phyloP scores from a whole-genome alignment of 202 grass and related monocot genomes.

The Schoenoplectus tabernaemontani region DNA sequence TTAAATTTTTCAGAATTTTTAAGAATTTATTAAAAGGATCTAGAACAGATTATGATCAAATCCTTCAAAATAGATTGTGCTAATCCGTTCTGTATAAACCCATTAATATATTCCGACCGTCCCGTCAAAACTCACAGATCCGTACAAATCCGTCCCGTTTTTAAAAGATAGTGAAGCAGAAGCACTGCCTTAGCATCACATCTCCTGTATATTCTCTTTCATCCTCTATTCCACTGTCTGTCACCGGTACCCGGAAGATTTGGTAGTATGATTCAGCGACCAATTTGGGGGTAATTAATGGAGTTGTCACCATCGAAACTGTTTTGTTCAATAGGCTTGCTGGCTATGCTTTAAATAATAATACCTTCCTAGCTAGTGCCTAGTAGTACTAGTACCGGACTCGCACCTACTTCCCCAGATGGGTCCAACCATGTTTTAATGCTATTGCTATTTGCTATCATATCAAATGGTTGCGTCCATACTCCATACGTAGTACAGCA shows the following conservation, averaged over 20 bases:
- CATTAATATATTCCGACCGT: no score
- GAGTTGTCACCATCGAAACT: slow-evolving; percentile 7
- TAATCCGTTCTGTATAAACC: no score
- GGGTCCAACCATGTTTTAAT: background rate
- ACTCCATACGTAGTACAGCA: background rate
- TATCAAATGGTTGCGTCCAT: background rate
- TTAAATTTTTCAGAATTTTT: no score
- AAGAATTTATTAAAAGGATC: no score
- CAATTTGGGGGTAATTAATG: slow-evolving; percentile 11
- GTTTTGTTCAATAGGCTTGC: slow-evolving; percentile 6
- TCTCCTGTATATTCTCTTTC: no score
- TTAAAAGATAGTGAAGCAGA: no score
- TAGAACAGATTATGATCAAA: no score
- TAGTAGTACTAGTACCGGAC: background rate
- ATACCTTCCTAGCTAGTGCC: slow-evolving; percentile 1
- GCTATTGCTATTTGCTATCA: background rate
- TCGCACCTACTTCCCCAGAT: background rate
- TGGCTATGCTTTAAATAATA: background rate
- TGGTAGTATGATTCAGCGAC: background rate
- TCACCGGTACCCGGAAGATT: background rate
- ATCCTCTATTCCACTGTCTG: no score
- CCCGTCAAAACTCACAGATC: no score
- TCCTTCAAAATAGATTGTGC: no score
- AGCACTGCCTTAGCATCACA: no score
- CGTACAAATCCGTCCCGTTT: no score